Conservation (phyloP, 306 rosid species). For the Dicorynia guianensis region DNA sequence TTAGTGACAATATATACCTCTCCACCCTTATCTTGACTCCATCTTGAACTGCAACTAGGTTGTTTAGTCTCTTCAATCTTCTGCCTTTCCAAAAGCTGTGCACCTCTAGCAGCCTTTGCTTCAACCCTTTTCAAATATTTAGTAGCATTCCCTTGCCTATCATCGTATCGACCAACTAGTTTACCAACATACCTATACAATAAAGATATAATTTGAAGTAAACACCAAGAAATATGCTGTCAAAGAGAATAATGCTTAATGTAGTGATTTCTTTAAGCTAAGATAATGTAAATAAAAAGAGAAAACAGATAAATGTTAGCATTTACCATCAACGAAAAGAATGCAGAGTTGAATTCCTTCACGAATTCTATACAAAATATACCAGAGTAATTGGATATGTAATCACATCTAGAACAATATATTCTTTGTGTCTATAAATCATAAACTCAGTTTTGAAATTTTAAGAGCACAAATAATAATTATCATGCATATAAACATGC, state of each 20-base stretch:
- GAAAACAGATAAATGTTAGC: not conserved
- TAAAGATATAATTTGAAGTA: conserved; percentile 8
- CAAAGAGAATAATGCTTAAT: not conserved
- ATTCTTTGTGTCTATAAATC: not conserved
- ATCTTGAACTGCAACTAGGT: conserved; percentile 85
- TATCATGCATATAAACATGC: not conserved
- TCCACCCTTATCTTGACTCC: conserved; percentile 95
- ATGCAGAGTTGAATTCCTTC: not conserved
- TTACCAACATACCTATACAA: conserved; percentile 77
- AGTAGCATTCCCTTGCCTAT: conserved; percentile 74
- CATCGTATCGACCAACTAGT: conserved; percentile 84
- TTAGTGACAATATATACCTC: conserved; percentile 60
- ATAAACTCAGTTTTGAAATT: not conserved
- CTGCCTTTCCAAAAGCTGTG: conserved; percentile 92
- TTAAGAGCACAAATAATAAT: not conserved
- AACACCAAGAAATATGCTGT: conserved; percentile 17
- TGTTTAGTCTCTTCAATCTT: conserved; percentile 85
- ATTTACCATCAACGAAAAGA: not conserved
- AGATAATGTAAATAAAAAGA: conserved; percentile 2
- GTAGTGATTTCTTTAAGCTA: conserved; percentile 24
- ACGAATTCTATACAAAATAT: not conserved
- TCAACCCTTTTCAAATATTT: conserved; percentile 92
- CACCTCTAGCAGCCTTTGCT: conserved; percentile 94
- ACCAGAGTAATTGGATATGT: not conserved
- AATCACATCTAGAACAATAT: not conserved